Evolutionary conservation across 2,329 filamentous ascomycete genomes (phyloP).

Genomic region (Ophiostoma tasmaniense): DNA sequence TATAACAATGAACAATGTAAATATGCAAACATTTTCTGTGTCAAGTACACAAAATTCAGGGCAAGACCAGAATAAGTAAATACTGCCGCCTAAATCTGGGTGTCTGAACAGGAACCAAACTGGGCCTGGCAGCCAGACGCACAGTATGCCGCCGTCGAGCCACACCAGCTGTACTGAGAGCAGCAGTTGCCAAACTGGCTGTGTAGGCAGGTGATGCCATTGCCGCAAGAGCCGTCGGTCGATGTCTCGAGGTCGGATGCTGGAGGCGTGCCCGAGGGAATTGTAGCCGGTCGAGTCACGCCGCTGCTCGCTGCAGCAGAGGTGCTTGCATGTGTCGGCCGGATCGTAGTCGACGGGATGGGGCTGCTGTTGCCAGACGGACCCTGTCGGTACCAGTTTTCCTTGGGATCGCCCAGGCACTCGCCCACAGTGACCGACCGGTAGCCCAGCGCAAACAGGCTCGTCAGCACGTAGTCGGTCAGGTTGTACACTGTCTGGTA

Average conservation of each 20-base stretch:
- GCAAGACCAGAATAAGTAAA: too few relatives aligned
- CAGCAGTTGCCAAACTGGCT: background rate
- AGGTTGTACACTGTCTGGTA: background rate
- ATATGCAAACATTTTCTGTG: too few relatives aligned
- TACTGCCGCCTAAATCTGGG: background rate
- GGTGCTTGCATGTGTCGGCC: background rate
- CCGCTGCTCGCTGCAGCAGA: background rate
- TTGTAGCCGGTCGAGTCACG: background rate
- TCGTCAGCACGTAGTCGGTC: slow-evolving; percentile 12
- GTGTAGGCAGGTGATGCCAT: background rate
- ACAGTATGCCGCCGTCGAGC: too few relatives aligned
- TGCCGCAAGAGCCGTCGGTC: background rate
- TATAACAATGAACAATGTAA: background rate
- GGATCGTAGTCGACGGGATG: background rate
- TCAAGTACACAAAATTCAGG: too few relatives aligned
- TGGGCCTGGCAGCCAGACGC: background rate
- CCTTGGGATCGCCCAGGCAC: slow-evolving; percentile 41
- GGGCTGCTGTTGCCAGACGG: background rate
- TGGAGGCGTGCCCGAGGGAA: background rate
- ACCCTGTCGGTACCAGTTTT: slow-evolving; percentile 43
- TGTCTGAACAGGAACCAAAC: background rate
- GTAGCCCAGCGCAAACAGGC: slow-evolving; percentile 35
- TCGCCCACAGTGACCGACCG: slow-evolving; percentile 45
- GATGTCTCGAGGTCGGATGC: background rate
- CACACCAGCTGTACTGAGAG: too few relatives aligned